phyloP scores from a whole-genome alignment of 2,329 filamentous ascomycete genomes.

The Daldinia sp. region DNA sequence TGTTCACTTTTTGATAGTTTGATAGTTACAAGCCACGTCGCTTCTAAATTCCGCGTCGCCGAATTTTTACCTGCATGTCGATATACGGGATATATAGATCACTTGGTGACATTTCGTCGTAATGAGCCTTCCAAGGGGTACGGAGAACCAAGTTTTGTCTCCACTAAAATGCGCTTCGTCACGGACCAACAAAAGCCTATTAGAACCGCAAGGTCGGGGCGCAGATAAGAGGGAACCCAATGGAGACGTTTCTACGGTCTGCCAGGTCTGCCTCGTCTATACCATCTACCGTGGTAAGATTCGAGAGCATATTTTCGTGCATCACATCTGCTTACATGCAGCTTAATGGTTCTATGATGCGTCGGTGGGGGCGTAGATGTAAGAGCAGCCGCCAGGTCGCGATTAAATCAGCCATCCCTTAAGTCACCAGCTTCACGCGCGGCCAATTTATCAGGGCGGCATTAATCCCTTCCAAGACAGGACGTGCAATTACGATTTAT shows the following conservation, averaged over 20 bases:
- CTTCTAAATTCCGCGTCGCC: constrained; percentile 9
- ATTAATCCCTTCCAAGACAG: constrained; percentile 3
- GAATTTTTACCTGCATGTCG: not conserved
- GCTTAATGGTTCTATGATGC: constrained; percentile 13
- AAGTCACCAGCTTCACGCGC: constrained; percentile 7
- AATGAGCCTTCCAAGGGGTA: constrained; percentile 2
- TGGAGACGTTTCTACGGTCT: not conserved
- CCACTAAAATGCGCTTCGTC: constrained; percentile 4
- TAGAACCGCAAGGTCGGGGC: constrained; percentile 1
- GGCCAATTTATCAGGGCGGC: constrained; percentile 12
- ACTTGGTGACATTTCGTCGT: constrained; percentile 3
- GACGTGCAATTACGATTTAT: constrained; percentile 13
- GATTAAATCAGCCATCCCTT: constrained; percentile 13
- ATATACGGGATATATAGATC: constrained; percentile 10
- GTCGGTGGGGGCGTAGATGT: constrained; percentile 25
- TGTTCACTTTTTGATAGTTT: constrained; percentile 14
- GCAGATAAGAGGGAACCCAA: constrained; percentile 26
- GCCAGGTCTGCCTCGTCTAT: constrained; percentile 13
- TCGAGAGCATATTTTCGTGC: constrained; percentile 9
- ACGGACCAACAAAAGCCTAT: constrained; percentile 10
- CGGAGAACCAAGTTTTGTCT: constrained; percentile 7
- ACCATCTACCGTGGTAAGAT: constrained; percentile 15
- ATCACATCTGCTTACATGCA: constrained; percentile 15
- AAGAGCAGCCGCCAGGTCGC: constrained; percentile 37
- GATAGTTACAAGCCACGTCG: constrained; percentile 24